A percentile compares a stretch with the other conserved stretches of the same genome.
phyloP scores from a whole-genome alignment of 805 yeast species.

The Candida cerambycidarum region DNA sequence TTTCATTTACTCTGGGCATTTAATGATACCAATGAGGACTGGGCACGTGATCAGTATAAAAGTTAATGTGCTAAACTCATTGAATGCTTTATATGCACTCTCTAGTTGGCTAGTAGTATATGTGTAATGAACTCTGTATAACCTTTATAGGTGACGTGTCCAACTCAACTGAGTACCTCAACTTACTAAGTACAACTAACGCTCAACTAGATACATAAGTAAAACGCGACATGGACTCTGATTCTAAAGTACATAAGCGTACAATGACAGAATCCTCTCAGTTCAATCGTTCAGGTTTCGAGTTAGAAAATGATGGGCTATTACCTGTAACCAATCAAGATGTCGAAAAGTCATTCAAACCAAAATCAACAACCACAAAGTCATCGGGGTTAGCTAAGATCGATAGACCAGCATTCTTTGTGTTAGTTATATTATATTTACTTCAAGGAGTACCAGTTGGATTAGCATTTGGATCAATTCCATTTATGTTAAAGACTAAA shows the following conservation, averaged over 20 bases:
- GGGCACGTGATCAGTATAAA: too few relatives aligned
- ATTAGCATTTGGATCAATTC: conserved; percentile 89
- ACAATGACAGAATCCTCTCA: conserved; percentile 17
- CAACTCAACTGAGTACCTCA: too few relatives aligned
- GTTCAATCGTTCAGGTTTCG: conserved; percentile 7
- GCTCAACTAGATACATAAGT: too few relatives aligned
- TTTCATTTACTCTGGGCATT: too few relatives aligned
- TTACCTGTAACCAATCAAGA: conserved; percentile 9
- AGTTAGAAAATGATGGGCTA: conserved; percentile 7
- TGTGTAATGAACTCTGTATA: too few relatives aligned
- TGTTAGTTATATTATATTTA: conserved; percentile 72
- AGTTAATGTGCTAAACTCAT: too few relatives aligned
- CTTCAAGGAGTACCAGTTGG: conserved; percentile 98
- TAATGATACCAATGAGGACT: too few relatives aligned
- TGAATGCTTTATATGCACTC: too few relatives aligned
- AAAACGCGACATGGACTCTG: conserved; percentile 1
- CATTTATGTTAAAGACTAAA: conserved; percentile 81
- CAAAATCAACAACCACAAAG: conserved; percentile 10
- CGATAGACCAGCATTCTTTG: conserved; percentile 74
- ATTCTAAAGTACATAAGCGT: conserved; percentile 23
- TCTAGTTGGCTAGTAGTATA: too few relatives aligned
- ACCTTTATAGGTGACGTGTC: too few relatives aligned
- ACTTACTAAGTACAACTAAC: too few relatives aligned
- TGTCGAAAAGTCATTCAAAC: conserved; percentile 11
- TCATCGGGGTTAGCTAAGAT: conserved; percentile 11